phyloP scores from a whole-genome alignment of 192 early-diverging fungal species.

The Linnemannia zychae region DNA sequence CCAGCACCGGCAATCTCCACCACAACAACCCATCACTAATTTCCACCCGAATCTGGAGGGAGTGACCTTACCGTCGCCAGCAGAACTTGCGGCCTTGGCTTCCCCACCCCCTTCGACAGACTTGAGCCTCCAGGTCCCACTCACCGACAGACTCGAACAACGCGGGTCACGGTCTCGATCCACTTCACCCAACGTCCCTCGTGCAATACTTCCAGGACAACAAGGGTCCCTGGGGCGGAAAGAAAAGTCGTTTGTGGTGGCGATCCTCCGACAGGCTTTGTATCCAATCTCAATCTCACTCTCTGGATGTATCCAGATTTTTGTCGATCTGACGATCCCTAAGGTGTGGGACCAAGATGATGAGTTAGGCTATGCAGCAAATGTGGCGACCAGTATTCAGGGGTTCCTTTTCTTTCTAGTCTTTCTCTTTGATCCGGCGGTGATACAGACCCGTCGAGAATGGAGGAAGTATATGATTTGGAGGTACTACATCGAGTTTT shows the following conservation, averaged over 20 bases:
- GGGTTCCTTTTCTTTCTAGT: slow-evolving; percentile 51
- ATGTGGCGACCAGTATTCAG: slow-evolving; percentile 39
- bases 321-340: slow-evolving; percentile 34
- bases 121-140: not conserved
- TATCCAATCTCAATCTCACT: slow-evolving; percentile 47
- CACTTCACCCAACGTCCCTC: not conserved
- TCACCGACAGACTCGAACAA: not conserved
- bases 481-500: slow-evolving; percentile 53
- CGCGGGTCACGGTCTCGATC: not conserved
- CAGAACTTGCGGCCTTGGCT: not conserved
- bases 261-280: slow-evolving; percentile 44
- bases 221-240: not conserved
- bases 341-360: not conserved
- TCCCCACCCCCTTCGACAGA: not conserved
- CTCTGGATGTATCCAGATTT: slow-evolving; percentile 42
- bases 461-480: slow-evolving; percentile 49
- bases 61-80: not conserved
- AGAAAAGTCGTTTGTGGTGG: slow-evolving; percentile 26
- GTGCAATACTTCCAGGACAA: not conserved
- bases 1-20: no score
- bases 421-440: slow-evolving; percentile 48
- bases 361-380: slow-evolving; percentile 20
- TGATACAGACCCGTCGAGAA: slow-evolving; percentile 31
- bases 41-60: not conserved
- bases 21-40: not conserved